Base-by-base conservation (phyloP, 176 grass and related monocot species). In the Leersia perrieri region DNA sequence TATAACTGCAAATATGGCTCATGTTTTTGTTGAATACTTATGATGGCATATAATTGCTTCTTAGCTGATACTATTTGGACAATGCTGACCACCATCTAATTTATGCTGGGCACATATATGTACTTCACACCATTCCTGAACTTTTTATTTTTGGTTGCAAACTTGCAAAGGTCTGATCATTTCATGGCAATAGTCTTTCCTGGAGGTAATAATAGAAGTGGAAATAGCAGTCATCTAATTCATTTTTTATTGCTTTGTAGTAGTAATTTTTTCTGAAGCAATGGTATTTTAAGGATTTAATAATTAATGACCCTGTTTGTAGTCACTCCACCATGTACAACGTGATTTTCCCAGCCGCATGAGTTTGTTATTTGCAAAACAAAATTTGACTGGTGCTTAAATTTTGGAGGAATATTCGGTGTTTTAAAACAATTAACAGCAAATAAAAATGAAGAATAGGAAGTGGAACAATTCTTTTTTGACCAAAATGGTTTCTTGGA, bases 111-210 rank as follows among this genome's bases (percentile, higher is more conserved):
- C 34, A 86, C 45, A 79, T 55, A 79, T 23, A 71, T 82, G 25
- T 69, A 18, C 34, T 60, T 79, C 36, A 60, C 78, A 30, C 15
- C 28, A 47, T 88, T 72, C 42, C 33, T 63, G 67, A 34, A 57
- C 25, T 20, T 72, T 66, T 4, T 87, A 65, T 15, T 69, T 78
- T 77, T 65, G 26, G 57, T 42, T 66, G 57, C 5, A 77, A 71
- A 15, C 41, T 42, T 66, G 57, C 5, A 77, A 71, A 15, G 2
- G 14, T 71, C 38, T 88, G 33, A 28, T 6, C 9, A 69, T 76
- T 58, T 69, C 41, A 83, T 87, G 44, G 35, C 60, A 14, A 2
- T 66, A 13, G 60, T 80, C 34, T 78, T 87, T 60, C 68, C 3
- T 5, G 26, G 33, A 83, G 13, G 10, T 83, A 10, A 34, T 78